These are phyloP conservation scores for Sporothrix globosa DNA, from an alignment of 2,329 filamentous ascomycete species.

Conservation along the genomic window DNA sequence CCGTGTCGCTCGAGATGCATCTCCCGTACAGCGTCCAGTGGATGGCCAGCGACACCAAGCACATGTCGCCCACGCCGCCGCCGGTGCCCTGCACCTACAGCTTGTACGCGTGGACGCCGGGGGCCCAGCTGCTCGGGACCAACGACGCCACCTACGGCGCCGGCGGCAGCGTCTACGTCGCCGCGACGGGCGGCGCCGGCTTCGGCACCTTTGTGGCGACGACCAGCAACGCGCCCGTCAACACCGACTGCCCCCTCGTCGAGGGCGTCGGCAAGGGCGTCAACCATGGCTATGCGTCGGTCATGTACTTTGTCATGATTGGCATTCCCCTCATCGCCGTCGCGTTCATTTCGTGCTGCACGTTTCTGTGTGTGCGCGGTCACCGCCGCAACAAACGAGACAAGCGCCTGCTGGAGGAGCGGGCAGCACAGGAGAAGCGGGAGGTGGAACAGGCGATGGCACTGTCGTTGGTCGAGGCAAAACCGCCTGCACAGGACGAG, in stretches of 20 bases:
- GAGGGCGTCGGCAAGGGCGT: constrained; percentile 8
- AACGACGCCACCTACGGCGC: neutral
- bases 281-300: neutral
- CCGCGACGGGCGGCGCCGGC: neutral
- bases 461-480: too few species aligned
- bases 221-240: neutral
- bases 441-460: too few species aligned
- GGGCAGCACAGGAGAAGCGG: too few species aligned
- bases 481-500: too few species aligned
- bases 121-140: neutral
- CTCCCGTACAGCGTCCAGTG: constrained; percentile 10
- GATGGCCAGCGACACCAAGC: neutral
- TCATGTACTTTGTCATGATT: neutral
- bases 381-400: neutral
- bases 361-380: neutral
- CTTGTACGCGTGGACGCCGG: neutral
- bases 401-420: neutral
- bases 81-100: neutral
- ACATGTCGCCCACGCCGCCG: neutral
- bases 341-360: neutral
- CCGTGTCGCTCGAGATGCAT: neutral
- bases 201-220: neutral
- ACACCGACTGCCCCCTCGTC: constrained; percentile 8
- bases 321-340: neutral
- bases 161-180: neutral